A percentile compares a stretch with the other conserved stretches of the same genome.
These are phyloP conservation scores for Prunus mume DNA, from an alignment of 306 rosid genomes.

Conservation along the genomic window DNA sequence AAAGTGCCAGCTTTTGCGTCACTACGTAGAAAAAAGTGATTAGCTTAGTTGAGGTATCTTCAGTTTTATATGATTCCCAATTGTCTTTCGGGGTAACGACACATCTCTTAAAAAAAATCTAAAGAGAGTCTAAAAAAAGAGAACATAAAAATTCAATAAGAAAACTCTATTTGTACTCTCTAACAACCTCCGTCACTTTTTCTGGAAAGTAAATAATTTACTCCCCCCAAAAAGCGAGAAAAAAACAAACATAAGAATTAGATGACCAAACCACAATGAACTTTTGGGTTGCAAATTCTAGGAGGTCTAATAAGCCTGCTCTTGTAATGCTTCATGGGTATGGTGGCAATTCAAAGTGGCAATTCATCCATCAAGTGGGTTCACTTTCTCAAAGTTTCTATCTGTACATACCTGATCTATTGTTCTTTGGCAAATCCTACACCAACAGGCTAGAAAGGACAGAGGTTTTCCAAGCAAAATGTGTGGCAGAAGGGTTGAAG, in stretches of 20 bases:
- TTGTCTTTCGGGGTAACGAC: too few species aligned
- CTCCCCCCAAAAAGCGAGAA: too few species aligned
- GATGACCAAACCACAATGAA: conserved; percentile 42
- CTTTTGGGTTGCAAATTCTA: conserved; percentile 30
- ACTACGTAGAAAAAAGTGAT: neutral
- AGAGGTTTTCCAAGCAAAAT: conserved; percentile 33
- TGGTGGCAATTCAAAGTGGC: conserved; percentile 43
- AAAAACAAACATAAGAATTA: too few species aligned
- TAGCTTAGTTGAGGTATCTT: neutral
- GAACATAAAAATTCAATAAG: neutral
- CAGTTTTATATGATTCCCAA: too few species aligned
- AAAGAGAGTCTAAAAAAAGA: neutral
- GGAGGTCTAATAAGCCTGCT: conserved; percentile 13
- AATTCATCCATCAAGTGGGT: conserved; percentile 34
- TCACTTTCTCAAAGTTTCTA: conserved; percentile 24
- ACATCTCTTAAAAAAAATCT: neutral
- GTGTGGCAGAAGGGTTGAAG: conserved; percentile 33
- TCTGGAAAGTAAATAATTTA: too few species aligned
- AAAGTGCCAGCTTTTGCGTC: neutral
- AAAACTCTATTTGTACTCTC: neutral
- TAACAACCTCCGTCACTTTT: neutral
- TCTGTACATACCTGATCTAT: conserved; percentile 29
- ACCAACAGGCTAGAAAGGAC: conserved; percentile 26
- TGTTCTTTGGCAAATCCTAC: conserved; percentile 43
- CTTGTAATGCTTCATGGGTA: conserved; percentile 41